Conservation (phyloP, 2,329 filamentous ascomycete genomes). For the Sarocladium oryzae region DNA sequence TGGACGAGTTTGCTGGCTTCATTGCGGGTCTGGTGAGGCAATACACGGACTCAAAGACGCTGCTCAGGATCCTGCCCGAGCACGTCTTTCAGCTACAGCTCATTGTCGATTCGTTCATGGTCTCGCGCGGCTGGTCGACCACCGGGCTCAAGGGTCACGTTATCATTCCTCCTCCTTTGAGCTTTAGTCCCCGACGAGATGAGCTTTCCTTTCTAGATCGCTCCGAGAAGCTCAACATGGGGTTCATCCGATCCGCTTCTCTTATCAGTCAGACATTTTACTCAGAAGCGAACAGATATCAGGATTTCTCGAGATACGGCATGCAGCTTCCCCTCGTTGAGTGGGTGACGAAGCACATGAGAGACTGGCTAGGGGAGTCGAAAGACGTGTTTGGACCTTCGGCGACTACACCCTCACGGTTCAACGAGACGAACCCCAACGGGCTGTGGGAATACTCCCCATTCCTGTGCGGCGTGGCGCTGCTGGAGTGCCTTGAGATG, state of each 20-base stretch:
- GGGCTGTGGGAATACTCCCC: conserved; percentile 43
- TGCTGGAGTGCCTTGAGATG: conserved; percentile 37
- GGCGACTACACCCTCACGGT: conserved; percentile 29
- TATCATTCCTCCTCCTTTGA: conserved; percentile 12
- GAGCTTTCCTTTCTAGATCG: neutral
- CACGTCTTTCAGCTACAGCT: conserved; percentile 44
- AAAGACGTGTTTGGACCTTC: neutral
- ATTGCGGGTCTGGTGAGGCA: conserved; percentile 40
- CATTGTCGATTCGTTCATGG: conserved; percentile 40
- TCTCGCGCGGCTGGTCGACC: conserved; percentile 37
- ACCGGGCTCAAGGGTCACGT: conserved; percentile 27
- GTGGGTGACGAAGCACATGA: neutral
- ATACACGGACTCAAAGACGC: conserved; percentile 30
- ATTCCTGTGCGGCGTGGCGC: conserved; percentile 38
- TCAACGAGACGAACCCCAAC: conserved; percentile 32
- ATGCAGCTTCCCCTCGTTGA: no score
- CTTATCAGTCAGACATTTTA: neutral
- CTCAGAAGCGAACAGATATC: neutral
- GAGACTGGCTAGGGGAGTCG: neutral
- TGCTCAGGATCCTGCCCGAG: conserved; percentile 35
- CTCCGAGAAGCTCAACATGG: neutral
- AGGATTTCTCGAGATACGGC: no score
- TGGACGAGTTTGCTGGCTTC: conserved; percentile 37
- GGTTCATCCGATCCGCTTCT: neutral
- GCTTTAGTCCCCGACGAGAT: conserved; percentile 27